Base-by-base conservation (phyloP, 768 basidiomycete genomes). In the Mycena epipterygia region DNA sequence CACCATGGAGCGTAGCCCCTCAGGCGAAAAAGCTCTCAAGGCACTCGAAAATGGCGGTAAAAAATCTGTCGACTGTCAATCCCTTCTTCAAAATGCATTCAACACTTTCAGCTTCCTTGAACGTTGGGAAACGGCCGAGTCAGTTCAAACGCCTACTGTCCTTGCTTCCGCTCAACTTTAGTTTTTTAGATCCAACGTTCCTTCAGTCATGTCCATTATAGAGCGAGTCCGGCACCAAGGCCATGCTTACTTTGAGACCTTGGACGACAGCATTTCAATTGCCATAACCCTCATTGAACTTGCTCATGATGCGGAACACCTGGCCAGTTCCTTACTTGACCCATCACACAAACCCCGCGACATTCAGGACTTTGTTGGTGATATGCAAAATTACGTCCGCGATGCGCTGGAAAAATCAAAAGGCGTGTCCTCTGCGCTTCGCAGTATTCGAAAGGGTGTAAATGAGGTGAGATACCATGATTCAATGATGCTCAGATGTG, bases 151-250 rank as follows among this genome's bases (percentile, higher is more conserved):
- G 9, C 27, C 29, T 62, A 23, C 14, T 23, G 14, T 30, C 5
- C 13, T 21, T 37, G 12, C 7, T 27, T 12, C n/a, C 3, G 21
- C 48, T 46, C 7, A 63, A 19, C 2, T 21, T 13, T 44, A 13
- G 19, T 21, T 41, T 48, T 51, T 35, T 32, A 76, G 75, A 25
- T 74, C 75, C 6, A 64, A 64, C 4, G 33, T 68, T 42, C 25
- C 49, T 53, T 49, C 57, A 21, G 73, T 76, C 25, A 60, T 29
- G 58, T 62, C 68, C 14, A 68, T 73, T 30, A 76, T 76, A 16
- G 1, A n/a, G 11, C 49, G n/a, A 39, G 72, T 76, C 5, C 72
- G 59, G 11, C n/a, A 51, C 17, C 53, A 67, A 21, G 71, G 67
- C 3, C 53, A 41, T 9, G 44, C n/a, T n/a, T 76, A 71, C 35